A percentile compares a stretch with the other conserved stretches of the same genome.
Evolutionary conservation across 371 early-diverging fungal species (phyloP).

Genomic region (Blyttiomyces sp.): DNA sequence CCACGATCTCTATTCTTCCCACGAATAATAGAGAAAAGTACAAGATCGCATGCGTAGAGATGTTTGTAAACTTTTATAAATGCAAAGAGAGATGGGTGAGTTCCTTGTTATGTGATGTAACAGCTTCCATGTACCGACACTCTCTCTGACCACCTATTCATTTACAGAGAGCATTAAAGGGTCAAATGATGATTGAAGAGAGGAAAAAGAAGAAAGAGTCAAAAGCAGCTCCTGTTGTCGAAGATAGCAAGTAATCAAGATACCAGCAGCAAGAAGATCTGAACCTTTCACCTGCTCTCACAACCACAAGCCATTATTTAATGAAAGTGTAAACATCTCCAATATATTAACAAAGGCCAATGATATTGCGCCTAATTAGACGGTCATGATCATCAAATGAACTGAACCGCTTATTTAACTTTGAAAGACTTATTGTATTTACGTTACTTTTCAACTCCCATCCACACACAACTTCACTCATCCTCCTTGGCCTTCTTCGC

Average conservation of each 20-base stretch:
- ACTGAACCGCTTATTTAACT: background rate
- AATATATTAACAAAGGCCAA: too few relatives aligned
- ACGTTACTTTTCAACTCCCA: background rate
- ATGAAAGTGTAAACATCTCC: too few relatives aligned
- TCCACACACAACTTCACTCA: background rate
- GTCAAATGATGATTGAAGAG: too few relatives aligned
- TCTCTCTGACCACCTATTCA: too few relatives aligned
- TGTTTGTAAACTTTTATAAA: background rate
- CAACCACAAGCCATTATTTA: too few relatives aligned
- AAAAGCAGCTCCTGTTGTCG: background rate
- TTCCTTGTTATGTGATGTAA: too few relatives aligned
- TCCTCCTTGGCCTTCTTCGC: constrained; percentile 10
- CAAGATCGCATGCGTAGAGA: constrained; percentile 2
- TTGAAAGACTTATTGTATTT: background rate
- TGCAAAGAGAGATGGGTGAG: constrained; percentile 9
- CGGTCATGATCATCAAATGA: background rate
- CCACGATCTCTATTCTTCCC: too few relatives aligned
- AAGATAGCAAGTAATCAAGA: background rate
- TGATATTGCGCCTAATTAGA: too few relatives aligned
- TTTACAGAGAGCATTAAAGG: too few relatives aligned
- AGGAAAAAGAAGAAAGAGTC: background rate
- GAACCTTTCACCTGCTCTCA: too few relatives aligned
- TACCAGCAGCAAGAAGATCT: too few relatives aligned
- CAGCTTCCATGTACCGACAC: too few relatives aligned
- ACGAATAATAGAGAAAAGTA: constrained; percentile 19